Conservation (phyloP, 108 stramenopile genomes). For the Parmales sp. region DNA sequence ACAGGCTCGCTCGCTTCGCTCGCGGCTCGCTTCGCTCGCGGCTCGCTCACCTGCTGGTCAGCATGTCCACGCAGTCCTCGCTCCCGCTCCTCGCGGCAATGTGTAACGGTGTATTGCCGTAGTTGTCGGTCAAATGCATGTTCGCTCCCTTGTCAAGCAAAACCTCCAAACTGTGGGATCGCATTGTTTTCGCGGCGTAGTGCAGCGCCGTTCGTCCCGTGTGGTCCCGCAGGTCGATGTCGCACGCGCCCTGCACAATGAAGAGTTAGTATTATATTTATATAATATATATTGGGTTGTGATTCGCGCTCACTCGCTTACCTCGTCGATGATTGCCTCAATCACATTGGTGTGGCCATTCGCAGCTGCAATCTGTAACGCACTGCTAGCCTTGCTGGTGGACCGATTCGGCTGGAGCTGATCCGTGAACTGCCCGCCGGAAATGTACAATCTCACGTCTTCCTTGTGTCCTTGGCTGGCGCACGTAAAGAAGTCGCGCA, state of each 20-base stretch:
- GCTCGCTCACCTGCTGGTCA: conserved; percentile 34
- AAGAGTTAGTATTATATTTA: no score
- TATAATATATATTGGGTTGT: no score
- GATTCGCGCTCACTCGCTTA: no score
- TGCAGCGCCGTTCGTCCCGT: conserved; percentile 35
- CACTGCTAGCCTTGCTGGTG: conserved; percentile 15
- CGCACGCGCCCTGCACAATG: conserved; percentile 20
- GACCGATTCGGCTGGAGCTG: conserved; percentile 4
- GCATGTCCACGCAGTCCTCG: conserved; percentile 17
- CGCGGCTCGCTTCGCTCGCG: not conserved
- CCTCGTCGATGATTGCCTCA: conserved; percentile 17
- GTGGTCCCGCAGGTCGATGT: conserved; percentile 22
- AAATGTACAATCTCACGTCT: conserved; percentile 37
- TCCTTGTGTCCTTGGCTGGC: conserved; percentile 20
- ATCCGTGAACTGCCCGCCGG: conserved; percentile 28
- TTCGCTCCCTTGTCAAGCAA: conserved; percentile 25
- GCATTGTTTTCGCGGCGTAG: conserved; percentile 28
- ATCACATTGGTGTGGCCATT: conserved; percentile 25
- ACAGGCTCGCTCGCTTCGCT: no score
- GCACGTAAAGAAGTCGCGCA: conserved; percentile 34
- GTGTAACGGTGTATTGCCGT: conserved; percentile 37
- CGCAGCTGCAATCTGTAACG: conserved; percentile 29
- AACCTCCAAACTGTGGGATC: conserved; percentile 16
- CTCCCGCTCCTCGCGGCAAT: conserved; percentile 31
- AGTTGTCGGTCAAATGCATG: conserved; percentile 26